Evolutionary conservation across 257 asterid species (phyloP).

Genomic region (Ehretia macrophylla): DNA sequence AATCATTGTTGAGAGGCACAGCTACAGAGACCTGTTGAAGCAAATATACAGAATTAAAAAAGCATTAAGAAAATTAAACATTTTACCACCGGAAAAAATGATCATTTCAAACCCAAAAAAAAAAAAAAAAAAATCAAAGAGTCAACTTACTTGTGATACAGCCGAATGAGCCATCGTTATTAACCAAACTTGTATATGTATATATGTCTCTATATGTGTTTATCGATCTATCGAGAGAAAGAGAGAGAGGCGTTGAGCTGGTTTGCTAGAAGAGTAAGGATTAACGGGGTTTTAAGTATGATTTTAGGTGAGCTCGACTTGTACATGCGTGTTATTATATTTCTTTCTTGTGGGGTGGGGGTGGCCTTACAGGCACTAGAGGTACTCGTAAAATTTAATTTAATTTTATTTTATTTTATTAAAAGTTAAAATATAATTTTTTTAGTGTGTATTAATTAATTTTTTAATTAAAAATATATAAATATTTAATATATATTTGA

Average conservation of each 20-base stretch:
- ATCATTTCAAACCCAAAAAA: no score
- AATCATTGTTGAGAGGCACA: conserved; percentile 38
- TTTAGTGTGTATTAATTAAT: no score
- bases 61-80: not conserved
- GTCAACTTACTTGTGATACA: not conserved
- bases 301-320: not conserved
- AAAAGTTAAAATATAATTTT: no score
- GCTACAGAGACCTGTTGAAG: conserved; percentile 49
- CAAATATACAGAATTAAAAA: not conserved
- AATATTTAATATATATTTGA: no score
- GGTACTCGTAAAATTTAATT: no score
- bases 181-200: not conserved
- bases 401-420: no score
- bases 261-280: not conserved
- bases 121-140: not conserved
- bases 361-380: no score
- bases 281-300: not conserved
- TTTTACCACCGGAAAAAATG: not conserved
- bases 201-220: not conserved
- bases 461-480: no score
- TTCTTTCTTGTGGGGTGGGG: no score
- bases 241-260: not conserved
- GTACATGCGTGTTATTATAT: no score
- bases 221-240: not conserved
- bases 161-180: not conserved